A percentile compares a stretch with the other conserved stretches of the same genome.
phyloP scores from a whole-genome alignment of 1,139 yeast species.

The Komagataea norvegica region DNA sequence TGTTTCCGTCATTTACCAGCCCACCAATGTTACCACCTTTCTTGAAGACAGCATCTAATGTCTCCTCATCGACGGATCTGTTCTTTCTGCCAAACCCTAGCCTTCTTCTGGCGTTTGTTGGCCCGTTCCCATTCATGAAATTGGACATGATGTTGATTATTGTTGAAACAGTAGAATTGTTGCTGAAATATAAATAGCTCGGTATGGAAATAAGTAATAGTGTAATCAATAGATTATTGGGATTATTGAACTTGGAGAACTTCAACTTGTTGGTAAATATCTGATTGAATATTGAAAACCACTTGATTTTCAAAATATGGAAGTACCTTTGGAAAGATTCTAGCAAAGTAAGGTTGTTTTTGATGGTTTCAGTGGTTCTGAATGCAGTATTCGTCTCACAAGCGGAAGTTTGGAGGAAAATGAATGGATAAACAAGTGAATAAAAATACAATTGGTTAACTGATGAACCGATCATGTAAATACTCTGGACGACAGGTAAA shows the following conservation, averaged over 20 bases:
- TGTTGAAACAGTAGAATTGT: constrained; percentile 2
- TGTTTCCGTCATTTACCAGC: constrained; percentile 81
- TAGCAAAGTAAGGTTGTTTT: neutral
- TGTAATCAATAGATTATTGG: constrained; percentile 12
- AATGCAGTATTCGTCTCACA: neutral
- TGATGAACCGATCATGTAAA: constrained; percentile 4
- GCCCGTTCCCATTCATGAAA: constrained; percentile 8
- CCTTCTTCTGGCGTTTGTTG: constrained; percentile 8
- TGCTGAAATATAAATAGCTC: constrained; percentile 9
- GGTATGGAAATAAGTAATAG: constrained; percentile 18
- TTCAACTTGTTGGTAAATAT: constrained; percentile 2
- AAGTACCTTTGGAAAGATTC: neutral
- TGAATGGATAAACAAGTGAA: constrained; percentile 3
- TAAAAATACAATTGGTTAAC: constrained; percentile 2
- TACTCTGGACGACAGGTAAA: too few relatives aligned
- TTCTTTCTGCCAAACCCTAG: constrained; percentile 14
- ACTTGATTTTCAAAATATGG: neutral
- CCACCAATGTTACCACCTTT: constrained; percentile 82
- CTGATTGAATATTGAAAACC: constrained; percentile 1
- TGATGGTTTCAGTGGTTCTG: neutral
- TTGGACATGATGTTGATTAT: constrained; percentile 8
- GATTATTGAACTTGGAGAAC: constrained; percentile 1
- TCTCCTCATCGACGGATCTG: constrained; percentile 12
- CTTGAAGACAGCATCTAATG: constrained; percentile 32
- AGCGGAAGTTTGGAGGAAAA: neutral